phyloP scores from a whole-genome alignment of 2,329 filamentous ascomycete genomes.

The Verticillium longisporum region DNA sequence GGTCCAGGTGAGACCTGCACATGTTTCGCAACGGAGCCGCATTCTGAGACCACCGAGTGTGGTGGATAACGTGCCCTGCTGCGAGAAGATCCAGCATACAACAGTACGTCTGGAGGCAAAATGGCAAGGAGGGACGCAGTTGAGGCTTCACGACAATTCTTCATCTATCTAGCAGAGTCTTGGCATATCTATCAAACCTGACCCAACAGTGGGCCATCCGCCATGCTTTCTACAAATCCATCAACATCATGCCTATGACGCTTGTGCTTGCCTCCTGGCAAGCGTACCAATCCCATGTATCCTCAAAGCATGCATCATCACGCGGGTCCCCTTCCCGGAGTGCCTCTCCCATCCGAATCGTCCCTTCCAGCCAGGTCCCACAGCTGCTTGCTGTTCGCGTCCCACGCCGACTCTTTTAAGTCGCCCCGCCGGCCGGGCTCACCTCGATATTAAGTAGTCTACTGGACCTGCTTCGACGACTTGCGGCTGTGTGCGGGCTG shows the following conservation, averaged over 20 bases:
- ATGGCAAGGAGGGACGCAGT: not conserved
- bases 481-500: conserved; percentile 22
- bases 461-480: conserved; percentile 23
- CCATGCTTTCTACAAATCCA: conserved; percentile 2
- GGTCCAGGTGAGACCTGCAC: not conserved
- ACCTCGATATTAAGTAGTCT: not conserved
- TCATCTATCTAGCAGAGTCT: not conserved
- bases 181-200: not conserved
- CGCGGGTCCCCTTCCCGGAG: not conserved
- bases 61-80: too few relatives aligned
- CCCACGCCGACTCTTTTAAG: not conserved
- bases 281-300: conserved; percentile 10
- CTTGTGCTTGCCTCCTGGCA: conserved; percentile 2
- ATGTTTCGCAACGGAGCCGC: not conserved
- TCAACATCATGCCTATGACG: conserved; percentile 9
- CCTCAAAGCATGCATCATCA: conserved; percentile 8
- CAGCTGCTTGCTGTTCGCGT: not conserved
- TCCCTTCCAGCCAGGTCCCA: not conserved
- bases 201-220: not conserved
- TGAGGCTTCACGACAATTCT: not conserved
- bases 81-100: too few relatives aligned
- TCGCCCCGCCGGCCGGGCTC: not conserved
- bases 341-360: conserved; percentile 2
- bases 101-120: too few relatives aligned
- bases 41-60: not conserved